Percentiles rank a stretch among this genome's conserved stretches.
These are phyloP conservation scores for Colletotrichum cereale DNA, from an alignment of 2,329 filamentous ascomycete species.

Conservation along the genomic window DNA sequence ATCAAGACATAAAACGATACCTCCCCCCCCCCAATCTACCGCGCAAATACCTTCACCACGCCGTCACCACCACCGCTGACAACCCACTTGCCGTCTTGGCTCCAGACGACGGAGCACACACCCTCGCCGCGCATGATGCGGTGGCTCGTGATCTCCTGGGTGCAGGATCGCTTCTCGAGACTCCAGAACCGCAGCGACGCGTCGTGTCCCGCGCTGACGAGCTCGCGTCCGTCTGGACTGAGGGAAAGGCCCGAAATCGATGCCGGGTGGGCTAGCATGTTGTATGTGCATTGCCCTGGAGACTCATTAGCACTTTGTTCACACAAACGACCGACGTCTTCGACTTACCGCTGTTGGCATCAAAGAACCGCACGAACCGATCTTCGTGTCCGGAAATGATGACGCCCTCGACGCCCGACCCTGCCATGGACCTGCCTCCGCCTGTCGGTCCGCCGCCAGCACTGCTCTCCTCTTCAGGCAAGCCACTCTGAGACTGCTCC, in stretches of 20 bases:
- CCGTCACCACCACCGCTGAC: conserved; percentile 96
- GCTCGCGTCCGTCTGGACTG: conserved; percentile 92
- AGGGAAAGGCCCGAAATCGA: conserved; percentile 93
- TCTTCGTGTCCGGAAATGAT: conserved; percentile 98
- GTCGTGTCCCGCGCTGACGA: conserved; percentile 96
- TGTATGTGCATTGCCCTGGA: conserved; percentile 97
- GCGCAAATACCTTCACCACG: conserved; percentile 90
- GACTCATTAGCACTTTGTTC: neutral
- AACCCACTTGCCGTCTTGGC: conserved; percentile 93
- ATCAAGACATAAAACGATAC: neutral
- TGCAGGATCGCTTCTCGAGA: conserved; percentile 93
- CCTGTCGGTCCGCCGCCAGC: conserved; percentile 84
- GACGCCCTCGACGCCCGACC: conserved; percentile 88
- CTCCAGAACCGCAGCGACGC: conserved; percentile 97
- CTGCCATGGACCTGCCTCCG: conserved; percentile 72
- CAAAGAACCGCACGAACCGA: conserved; percentile 95
- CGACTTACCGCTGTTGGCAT: conserved; percentile 95
- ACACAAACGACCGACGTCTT: neutral
- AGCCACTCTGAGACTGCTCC: conserved; percentile 75
- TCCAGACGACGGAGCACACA: conserved; percentile 95
- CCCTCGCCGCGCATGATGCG: conserved; percentile 96
- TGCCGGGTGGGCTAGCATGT: conserved; percentile 95
- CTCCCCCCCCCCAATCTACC: conserved; percentile 50
- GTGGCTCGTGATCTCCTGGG: conserved; percentile 94
- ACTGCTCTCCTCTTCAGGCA: conserved; percentile 78